phyloP scores from a whole-genome alignment of 2,329 filamentous ascomycete species.

The Aspergillus felis region DNA sequence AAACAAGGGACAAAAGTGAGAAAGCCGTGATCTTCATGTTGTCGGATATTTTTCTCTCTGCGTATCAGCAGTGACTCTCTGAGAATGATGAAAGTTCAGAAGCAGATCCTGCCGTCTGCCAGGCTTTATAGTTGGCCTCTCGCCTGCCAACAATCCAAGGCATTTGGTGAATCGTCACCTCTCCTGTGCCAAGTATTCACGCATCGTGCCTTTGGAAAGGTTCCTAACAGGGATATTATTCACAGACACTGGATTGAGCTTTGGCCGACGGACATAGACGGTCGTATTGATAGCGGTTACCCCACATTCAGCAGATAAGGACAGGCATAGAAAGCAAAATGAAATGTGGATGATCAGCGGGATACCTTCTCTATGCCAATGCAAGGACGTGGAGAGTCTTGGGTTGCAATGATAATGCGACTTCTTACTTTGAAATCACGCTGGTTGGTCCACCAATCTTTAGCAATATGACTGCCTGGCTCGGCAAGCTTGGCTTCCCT shows the following conservation, averaged over 20 bases:
- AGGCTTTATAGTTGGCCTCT: background rate
- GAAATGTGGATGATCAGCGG: background rate
- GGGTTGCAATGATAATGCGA: background rate
- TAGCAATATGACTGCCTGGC: background rate
- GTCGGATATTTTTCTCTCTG: background rate
- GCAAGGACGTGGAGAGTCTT: background rate
- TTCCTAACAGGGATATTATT: background rate
- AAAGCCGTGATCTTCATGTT: conserved; percentile 13
- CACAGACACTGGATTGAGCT: background rate
- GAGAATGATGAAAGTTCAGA: background rate
- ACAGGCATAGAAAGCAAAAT: background rate
- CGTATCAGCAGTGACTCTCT: background rate
- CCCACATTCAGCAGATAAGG: background rate
- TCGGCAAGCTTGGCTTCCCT: background rate
- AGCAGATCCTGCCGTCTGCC: background rate
- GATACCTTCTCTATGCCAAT: background rate
- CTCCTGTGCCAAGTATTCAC: background rate
- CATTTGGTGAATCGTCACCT: background rate
- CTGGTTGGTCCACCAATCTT: background rate
- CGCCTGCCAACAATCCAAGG: background rate
- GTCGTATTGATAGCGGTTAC: background rate
- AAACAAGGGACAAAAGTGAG: conserved; percentile 8
- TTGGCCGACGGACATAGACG: background rate
- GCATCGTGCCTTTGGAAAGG: background rate
- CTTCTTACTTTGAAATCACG: background rate